A percentile compares a stretch with the other conserved stretches of the same genome.
Evolutionary conservation across 768 basidiomycete species (phyloP).

Genomic region (Trametes elegans): DNA sequence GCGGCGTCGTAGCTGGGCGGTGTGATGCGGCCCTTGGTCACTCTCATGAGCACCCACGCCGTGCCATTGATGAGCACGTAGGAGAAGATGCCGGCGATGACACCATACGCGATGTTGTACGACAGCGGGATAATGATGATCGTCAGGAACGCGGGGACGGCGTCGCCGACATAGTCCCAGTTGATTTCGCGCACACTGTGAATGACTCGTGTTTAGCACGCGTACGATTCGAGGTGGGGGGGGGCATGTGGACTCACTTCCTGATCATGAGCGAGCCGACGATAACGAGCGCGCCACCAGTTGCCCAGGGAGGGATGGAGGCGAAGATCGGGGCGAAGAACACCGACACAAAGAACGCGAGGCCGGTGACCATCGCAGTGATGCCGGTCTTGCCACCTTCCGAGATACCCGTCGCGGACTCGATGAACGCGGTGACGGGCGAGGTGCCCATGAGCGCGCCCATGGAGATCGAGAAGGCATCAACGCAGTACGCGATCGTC

Average conservation of each 20-base stretch:
- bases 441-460: conserved; percentile 78
- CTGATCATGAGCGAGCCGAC: conserved; percentile 90
- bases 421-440: conserved; percentile 81
- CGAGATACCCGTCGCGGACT: conserved; percentile 77
- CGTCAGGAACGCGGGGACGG: conserved; percentile 84
- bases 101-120: conserved; percentile 87
- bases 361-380: conserved; percentile 67
- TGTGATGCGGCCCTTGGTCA: conserved; percentile 54
- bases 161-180: conserved; percentile 85
- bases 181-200: conserved; percentile 76
- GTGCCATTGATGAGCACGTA: conserved; percentile 75
- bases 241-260: conserved; percentile 53
- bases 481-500: conserved; percentile 78
- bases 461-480: conserved; percentile 79
- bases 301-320: conserved; percentile 85
- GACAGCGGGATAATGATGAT: conserved; percentile 76
- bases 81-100: conserved; percentile 74
- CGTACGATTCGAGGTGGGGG: not conserved
- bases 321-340: conserved; percentile 91
- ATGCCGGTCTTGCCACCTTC: conserved; percentile 90
- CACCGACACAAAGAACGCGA: conserved; percentile 79
- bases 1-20: conserved; percentile 63
- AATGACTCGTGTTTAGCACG: not conserved
- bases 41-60: conserved; percentile 54
- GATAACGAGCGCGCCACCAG: conserved; percentile 80